Conservation (phyloP, 2,329 filamentous ascomycete species). For the Alternaria burnsii region DNA sequence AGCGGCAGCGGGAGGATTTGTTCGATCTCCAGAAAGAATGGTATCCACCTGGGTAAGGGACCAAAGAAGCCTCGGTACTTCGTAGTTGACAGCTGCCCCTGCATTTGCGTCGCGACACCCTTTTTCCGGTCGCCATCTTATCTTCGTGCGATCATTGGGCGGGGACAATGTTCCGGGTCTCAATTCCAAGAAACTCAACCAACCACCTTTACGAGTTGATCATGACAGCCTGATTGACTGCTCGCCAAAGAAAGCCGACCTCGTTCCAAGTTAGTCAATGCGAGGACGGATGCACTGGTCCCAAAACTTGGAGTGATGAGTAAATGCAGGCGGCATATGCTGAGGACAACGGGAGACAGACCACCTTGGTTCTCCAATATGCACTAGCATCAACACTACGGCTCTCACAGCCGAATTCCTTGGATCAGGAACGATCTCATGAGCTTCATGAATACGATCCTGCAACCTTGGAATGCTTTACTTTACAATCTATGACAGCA, state of each 20-base stretch:
- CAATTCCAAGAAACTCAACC: background rate
- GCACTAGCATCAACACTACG: background rate
- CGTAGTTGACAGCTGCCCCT: background rate
- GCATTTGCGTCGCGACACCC: background rate
- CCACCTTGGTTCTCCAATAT: background rate
- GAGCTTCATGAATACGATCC: background rate
- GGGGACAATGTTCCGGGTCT: background rate
- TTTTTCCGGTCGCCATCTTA: background rate
- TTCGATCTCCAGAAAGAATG: conserved; percentile 7
- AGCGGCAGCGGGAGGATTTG: conserved; percentile 13
- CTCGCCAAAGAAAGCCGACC: conserved; percentile 1
- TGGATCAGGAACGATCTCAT: background rate
- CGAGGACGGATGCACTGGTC: background rate
- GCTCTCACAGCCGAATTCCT: background rate
- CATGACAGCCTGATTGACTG: conserved; percentile 7
- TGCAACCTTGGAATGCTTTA: background rate
- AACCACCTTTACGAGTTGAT: conserved; percentile 3
- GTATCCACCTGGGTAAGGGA: conserved; percentile 7
- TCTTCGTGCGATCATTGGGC: background rate
- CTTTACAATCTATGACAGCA: background rate
- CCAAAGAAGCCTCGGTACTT: conserved; percentile 2
- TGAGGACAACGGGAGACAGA: conserved; percentile 4
- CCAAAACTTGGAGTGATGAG: background rate
- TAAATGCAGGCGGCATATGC: background rate
- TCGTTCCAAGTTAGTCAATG: background rate